Evolutionary conservation across 1,139 yeast genomes (phyloP).

Genomic region (Debaryomycetaceae sp.): DNA sequence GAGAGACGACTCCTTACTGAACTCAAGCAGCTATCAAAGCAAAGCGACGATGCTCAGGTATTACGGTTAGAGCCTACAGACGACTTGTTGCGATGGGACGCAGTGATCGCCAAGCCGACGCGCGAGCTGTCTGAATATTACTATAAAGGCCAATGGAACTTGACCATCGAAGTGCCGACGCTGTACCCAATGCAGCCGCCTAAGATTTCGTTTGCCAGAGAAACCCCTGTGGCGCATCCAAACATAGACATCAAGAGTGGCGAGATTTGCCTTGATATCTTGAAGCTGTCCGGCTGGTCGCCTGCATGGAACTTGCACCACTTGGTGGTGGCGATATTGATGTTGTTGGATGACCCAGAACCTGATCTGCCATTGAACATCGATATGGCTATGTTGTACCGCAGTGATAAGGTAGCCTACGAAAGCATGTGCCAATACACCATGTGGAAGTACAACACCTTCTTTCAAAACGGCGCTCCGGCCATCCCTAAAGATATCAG

Average conservation of each 20-base stretch:
- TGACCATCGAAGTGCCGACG: slow-evolving; percentile 46
- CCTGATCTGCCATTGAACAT: slow-evolving; percentile 83
- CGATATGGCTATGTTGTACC: slow-evolving; percentile 75
- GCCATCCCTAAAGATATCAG: no score
- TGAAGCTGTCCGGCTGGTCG: slow-evolving; percentile 65
- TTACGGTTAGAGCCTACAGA: slow-evolving; percentile 44
- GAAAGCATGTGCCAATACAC: slow-evolving; percentile 61
- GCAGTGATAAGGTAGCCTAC: slow-evolving; percentile 53
- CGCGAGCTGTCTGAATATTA: slow-evolving; percentile 37
- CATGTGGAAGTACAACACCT: slow-evolving; percentile 39
- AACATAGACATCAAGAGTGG: slow-evolving; percentile 69
- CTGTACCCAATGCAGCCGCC: slow-evolving; percentile 76
- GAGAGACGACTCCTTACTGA: slow-evolving; percentile 30
- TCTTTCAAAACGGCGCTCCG: slow-evolving; percentile 10
- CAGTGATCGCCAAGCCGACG: slow-evolving; percentile 54
- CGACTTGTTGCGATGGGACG: slow-evolving; percentile 55
- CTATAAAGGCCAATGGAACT: slow-evolving; percentile 53
- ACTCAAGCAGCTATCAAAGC: slow-evolving; percentile 20
- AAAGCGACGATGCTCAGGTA: slow-evolving; percentile 31
- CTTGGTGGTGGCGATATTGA: slow-evolving; percentile 66
- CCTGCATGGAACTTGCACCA: slow-evolving; percentile 84
- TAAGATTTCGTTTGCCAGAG: slow-evolving; percentile 38
- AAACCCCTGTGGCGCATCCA: slow-evolving; percentile 63
- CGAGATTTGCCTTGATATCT: slow-evolving; percentile 79
- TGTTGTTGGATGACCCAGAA: slow-evolving; percentile 71